phyloP scores from a whole-genome alignment of 805 yeast species.

The Teunomyces funiuensis region DNA sequence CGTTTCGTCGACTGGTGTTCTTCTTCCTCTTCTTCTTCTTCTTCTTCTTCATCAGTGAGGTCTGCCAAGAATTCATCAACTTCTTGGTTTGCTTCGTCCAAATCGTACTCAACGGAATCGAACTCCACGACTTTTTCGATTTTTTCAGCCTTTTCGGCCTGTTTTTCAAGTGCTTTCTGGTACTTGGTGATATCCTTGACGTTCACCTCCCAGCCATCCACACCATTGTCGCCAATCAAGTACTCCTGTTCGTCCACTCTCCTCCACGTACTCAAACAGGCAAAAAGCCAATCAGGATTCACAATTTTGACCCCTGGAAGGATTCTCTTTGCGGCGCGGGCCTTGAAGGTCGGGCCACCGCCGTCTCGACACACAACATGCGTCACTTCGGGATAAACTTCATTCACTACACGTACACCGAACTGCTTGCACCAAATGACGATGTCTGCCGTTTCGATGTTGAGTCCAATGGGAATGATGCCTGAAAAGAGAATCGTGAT shows the following conservation, averaged over 20 bases:
- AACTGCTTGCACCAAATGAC: constrained; percentile 90
- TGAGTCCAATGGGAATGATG: constrained; percentile 79
- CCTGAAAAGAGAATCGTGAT: constrained; percentile 81
- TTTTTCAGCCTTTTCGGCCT: constrained; percentile 16
- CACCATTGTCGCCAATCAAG: constrained; percentile 50
- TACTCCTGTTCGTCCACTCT: constrained; percentile 63
- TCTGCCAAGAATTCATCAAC: constrained; percentile 51
- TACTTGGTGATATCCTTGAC: constrained; percentile 48
- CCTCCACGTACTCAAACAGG: constrained; percentile 78
- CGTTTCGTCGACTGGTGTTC: no score
- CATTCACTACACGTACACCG: constrained; percentile 82
- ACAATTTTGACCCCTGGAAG: constrained; percentile 71
- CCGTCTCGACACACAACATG: constrained; percentile 79
- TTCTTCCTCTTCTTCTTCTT: constrained; percentile 14
- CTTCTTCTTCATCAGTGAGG: constrained; percentile 30
- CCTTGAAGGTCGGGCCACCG: constrained; percentile 67
- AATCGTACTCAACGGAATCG: constrained; percentile 34
- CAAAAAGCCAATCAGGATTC: constrained; percentile 89
- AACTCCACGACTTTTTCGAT: constrained; percentile 33
- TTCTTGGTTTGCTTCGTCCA: constrained; percentile 44
- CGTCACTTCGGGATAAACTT: constrained; percentile 71
- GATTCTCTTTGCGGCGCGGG: constrained; percentile 69
- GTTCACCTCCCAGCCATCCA: constrained; percentile 43
- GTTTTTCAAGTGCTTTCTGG: constrained; percentile 27
- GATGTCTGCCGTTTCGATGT: constrained; percentile 74